Base-by-base conservation (phyloP, 768 basidiomycete species). In the Boletus huronensis region DNA sequence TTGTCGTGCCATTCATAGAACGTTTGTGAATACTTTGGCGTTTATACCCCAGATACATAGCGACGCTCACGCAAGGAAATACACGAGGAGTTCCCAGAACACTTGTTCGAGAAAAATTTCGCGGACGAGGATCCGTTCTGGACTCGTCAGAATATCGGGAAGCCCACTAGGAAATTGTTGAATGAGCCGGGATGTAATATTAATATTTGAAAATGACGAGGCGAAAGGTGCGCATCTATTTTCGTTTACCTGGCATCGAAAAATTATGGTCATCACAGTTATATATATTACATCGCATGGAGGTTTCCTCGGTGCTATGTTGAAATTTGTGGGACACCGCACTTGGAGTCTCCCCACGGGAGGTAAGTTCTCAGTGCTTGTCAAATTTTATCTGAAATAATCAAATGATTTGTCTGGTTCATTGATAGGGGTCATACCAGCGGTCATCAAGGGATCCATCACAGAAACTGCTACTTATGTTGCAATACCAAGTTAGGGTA, bases 1-100 rank as follows among this genome's bases (percentile, higher is more conserved):
- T 10, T 8, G 3, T 7, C 26, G 21, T 49, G 45, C 3, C 16
- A 11, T 19, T 29, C 42, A 21, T 17, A 88, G 86, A 77, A 85
- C 55, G 77, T 81, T 42, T 79, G 85, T 38, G 87, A 88, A 68
- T 75, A 26, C 8, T 1, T 77, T 50, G 86, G 86, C 0, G 73
- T 78, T 5, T 85, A 85, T 60, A 87, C 85, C 0, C 88, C 84
- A 59, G 87, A 89, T 66, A 77, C n/a, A n/a, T n/a, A 78, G 53
- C 78, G 85, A 17, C 72, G 72, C 16, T 70, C 78, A 0, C 70
- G 70, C 21, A 70, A 77, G 0, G 73, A 77, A 49, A 82, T 19
- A n/a, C 34, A 45, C 28, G n/a, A 21, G 13, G 32, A 34, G 9
- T 88, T 58, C 58, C 79, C 81, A 0, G 59, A 65, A 7, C 81